A percentile compares a stretch with the other conserved stretches of the same genome.
phyloP scores from a whole-genome alignment of 371 early-diverging fungal genomes.

The Choanephora cucurbitarum region DNA sequence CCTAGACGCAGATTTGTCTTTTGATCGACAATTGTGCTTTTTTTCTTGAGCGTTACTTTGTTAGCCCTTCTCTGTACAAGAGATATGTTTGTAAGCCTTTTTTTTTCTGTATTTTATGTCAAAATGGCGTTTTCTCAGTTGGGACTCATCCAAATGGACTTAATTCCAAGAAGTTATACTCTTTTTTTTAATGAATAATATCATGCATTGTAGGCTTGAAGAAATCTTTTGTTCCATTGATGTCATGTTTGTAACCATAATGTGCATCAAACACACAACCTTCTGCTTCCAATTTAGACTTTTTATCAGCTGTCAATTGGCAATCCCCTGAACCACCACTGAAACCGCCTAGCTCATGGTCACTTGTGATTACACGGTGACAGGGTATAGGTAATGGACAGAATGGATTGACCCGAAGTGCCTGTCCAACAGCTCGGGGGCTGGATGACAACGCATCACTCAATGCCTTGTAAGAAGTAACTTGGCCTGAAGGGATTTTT shows the following conservation, averaged over 20 bases:
- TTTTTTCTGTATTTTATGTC: too few relatives aligned
- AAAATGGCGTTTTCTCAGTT: too few relatives aligned
- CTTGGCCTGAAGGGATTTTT: conserved; percentile 70
- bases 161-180: too few relatives aligned
- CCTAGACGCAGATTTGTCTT: too few relatives aligned
- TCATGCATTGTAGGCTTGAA: too few relatives aligned
- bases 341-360: conserved; percentile 75
- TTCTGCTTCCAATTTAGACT: conserved; percentile 68
- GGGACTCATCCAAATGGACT: too few relatives aligned
- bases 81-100: too few relatives aligned
- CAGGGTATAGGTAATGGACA: conserved; percentile 80
- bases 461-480: conserved; percentile 77
- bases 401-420: conserved; percentile 75
- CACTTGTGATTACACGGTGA: conserved; percentile 75
- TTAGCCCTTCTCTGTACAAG: too few relatives aligned
- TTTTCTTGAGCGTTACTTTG: too few relatives aligned
- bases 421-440: conserved; percentile 81
- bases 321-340: conserved; percentile 65
- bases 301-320: conserved; percentile 65
- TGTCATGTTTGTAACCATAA: conserved; percentile 49
- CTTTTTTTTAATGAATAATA: too few relatives aligned
- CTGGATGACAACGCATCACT: conserved; percentile 62
- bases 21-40: too few relatives aligned
- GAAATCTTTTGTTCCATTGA: conserved; percentile 30
- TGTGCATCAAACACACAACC: conserved; percentile 67